A percentile compares a stretch with the other conserved stretches of the same genome.
Evolutionary conservation across 148 eudicot species (phyloP).

Genomic region (Rhododendron griersonianum): DNA sequence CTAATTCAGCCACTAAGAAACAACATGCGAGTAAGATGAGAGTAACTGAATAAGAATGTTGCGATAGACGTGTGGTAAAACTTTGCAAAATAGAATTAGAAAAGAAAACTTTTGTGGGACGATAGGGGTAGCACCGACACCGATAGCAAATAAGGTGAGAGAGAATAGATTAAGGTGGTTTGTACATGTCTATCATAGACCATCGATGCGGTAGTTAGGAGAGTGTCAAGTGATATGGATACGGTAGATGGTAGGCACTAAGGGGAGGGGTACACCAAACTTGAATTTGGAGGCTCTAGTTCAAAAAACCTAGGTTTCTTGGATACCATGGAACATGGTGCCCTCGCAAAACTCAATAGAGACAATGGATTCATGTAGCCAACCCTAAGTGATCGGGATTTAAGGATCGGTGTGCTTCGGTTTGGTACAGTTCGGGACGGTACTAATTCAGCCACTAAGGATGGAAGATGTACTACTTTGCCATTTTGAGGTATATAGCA

Average conservation of each 20-base stretch:
- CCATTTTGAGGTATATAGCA: not conserved
- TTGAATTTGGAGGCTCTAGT: not conserved
- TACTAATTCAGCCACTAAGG: not conserved
- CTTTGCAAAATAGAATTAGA: not conserved
- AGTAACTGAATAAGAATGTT: not conserved
- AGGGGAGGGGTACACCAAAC: not conserved
- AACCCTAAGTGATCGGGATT: not conserved
- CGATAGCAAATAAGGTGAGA: not conserved
- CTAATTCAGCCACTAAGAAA: not conserved
- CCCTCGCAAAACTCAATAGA: not conserved
- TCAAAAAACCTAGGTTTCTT: not conserved
- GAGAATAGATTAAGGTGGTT: not conserved
- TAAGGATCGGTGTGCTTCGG: not conserved
- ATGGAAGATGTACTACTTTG: not conserved
- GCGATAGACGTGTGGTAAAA: not conserved
- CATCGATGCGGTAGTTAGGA: not conserved
- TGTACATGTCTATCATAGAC: not conserved
- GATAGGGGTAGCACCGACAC: not conserved
- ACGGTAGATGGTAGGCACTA: not conserved
- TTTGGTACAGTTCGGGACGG: not conserved
- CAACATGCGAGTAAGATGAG: not conserved
- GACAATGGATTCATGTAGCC: not conserved
- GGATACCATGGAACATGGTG: not conserved
- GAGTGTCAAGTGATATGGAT: not conserved
- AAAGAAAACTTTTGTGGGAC: not conserved